Evolutionary conservation across 345 rosid genomes (phyloP).

Genomic region (Geranium rotundifolium): DNA sequence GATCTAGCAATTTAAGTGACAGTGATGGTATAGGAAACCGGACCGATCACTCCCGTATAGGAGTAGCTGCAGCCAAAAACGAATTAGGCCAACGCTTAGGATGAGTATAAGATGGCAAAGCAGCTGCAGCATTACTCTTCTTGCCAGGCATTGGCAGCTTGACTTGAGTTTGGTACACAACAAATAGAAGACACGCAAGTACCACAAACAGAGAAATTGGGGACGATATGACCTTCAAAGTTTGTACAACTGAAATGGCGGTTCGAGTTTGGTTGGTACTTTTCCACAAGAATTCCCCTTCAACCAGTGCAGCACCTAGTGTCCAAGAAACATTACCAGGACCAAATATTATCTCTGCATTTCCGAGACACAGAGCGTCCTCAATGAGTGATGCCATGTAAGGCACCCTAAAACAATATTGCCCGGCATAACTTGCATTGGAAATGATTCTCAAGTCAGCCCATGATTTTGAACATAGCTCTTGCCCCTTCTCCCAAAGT

Average conservation of each 20-base stretch:
- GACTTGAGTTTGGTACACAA: conserved; percentile 24
- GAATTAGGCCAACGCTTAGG: conserved; percentile 26
- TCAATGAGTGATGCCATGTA: conserved; percentile 36
- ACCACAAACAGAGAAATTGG: conserved; percentile 24
- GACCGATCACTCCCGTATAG: not conserved
- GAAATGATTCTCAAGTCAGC: conserved; percentile 9
- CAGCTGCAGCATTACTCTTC: conserved; percentile 15
- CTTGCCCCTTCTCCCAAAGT: conserved; percentile 32
- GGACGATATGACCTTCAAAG: conserved; percentile 16
- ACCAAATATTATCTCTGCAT: conserved; percentile 32
- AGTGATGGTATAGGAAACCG: not conserved
- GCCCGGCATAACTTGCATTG: conserved; percentile 17
- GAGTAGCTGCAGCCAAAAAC: not conserved
- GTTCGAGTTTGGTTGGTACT: conserved; percentile 6
- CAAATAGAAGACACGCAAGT: conserved; percentile 23
- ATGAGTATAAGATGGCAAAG: conserved; percentile 30
- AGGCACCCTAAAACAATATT: conserved; percentile 36
- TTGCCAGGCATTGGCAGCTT: conserved; percentile 40
- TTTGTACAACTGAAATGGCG: conserved; percentile 8
- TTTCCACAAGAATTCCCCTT: conserved; percentile 26
- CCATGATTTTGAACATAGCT: conserved; percentile 31
- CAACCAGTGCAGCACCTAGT: conserved; percentile 43
- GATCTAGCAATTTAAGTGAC: too few relatives aligned
- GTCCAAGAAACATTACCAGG: conserved; percentile 61
- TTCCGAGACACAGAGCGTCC: conserved; percentile 26